These are phyloP conservation scores for Croton setiger DNA, from an alignment of 441 rosid species.

Conservation along the genomic window DNA sequence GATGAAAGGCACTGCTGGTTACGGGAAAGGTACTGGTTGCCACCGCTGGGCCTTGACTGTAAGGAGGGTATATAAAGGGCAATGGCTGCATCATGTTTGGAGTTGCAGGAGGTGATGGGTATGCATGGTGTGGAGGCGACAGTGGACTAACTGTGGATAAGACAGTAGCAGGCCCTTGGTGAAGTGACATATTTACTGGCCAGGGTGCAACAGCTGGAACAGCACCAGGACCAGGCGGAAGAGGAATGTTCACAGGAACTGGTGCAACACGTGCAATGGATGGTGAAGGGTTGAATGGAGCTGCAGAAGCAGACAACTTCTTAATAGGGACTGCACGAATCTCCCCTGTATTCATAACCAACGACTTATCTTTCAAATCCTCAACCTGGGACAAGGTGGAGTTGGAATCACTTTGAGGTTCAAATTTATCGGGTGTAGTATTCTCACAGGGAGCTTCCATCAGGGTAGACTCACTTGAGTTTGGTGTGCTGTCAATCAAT, in stretches of 20 bases:
- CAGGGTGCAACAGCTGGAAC: slow-evolving; percentile 67
- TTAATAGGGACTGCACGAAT: slow-evolving; percentile 51
- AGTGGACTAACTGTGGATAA: slow-evolving; percentile 45
- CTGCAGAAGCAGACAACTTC: slow-evolving; percentile 95
- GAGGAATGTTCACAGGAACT: slow-evolving; percentile 54
- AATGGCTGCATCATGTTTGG: slow-evolving; percentile 89
- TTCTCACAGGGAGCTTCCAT: slow-evolving; percentile 36
- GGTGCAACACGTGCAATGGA: slow-evolving; percentile 61
- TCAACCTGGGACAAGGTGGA: slow-evolving; percentile 30
- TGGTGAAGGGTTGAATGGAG: slow-evolving; percentile 85
- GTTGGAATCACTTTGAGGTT: slow-evolving; percentile 31
- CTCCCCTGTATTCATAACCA: slow-evolving; percentile 42
- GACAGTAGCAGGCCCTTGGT: slow-evolving; percentile 59
- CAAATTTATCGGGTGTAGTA: slow-evolving; percentile 31
- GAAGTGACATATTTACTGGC: slow-evolving; percentile 87
- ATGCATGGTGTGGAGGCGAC: slow-evolving; percentile 62
- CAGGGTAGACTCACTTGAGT: slow-evolving; percentile 39
- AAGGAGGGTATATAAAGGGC: slow-evolving; percentile 84
- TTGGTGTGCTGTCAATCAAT: slow-evolving; percentile 33
- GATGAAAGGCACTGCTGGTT: slow-evolving; percentile 73
- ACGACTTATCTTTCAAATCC: slow-evolving; percentile 61
- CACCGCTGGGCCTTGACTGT: slow-evolving; percentile 59
- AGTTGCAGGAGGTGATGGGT: slow-evolving; percentile 87
- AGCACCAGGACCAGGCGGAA: slow-evolving; percentile 53
- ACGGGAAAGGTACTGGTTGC: slow-evolving; percentile 78